Evolutionary conservation across 352 stramenopile species (phyloP).

Genomic region (Pythium sukuiense): DNA sequence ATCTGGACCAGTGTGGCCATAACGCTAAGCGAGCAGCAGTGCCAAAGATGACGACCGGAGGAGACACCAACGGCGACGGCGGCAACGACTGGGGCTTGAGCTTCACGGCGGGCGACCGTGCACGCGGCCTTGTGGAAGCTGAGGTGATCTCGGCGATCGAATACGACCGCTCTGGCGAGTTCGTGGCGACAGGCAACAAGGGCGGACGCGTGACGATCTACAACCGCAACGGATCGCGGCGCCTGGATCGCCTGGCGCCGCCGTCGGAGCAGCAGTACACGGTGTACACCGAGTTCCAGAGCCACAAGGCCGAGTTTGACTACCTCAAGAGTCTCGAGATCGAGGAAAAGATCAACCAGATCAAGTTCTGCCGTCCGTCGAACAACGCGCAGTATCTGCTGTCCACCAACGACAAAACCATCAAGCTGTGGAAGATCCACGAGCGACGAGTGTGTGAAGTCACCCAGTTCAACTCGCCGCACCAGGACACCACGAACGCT

Average conservation of each 20-base stretch:
- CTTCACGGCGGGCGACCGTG: slow-evolving; percentile 52
- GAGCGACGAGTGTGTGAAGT: slow-evolving; percentile 77
- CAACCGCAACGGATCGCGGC: slow-evolving; percentile 37
- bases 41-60: slow-evolving; percentile 18
- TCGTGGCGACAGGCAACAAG: slow-evolving; percentile 94
- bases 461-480: slow-evolving; percentile 68
- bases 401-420: slow-evolving; percentile 97
- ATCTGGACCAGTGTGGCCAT: neutral
- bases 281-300: slow-evolving; percentile 94
- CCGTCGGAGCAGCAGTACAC: slow-evolving; percentile 42
- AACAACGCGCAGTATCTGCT: slow-evolving; percentile 93
- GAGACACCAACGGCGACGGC: slow-evolving; percentile 14
- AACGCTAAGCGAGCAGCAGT: neutral
- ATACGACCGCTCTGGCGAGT: slow-evolving; percentile 91
- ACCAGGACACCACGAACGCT: slow-evolving; percentile 12
- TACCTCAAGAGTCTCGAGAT: slow-evolving; percentile 98
- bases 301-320: slow-evolving; percentile 97
- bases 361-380: slow-evolving; percentile 91
- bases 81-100: slow-evolving; percentile 51
- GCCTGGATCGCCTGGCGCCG: slow-evolving; percentile 9
- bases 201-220: slow-evolving; percentile 93
- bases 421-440: slow-evolving; percentile 96
- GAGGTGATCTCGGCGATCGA: slow-evolving; percentile 95
- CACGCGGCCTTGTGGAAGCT: slow-evolving; percentile 76
- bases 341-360: slow-evolving; percentile 98